Base-by-base conservation (phyloP, 768 basidiomycete species). In the Auricularia auricula-judae region DNA sequence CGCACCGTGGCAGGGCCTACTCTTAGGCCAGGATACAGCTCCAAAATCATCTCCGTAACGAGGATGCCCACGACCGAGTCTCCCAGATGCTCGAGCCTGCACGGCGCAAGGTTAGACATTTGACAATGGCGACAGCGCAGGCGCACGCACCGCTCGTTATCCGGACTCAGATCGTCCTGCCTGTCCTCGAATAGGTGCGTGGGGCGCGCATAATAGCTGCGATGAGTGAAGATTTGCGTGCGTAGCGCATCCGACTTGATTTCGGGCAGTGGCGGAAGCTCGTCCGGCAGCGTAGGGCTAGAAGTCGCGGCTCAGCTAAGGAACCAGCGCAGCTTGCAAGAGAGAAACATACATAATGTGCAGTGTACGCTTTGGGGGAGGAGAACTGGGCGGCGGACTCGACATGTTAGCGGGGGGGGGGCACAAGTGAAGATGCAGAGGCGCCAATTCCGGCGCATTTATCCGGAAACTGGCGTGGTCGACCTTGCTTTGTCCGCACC, bases 1-100 rank as follows among this genome's bases (percentile, higher is more conserved):
- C 82, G 71, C 72, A 88, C 90, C 64, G 90, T 89, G 3, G 86
- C 83, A 18, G 90, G 88, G 2, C 90, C 90, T 47, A 92, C 90
- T 21, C 83, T 85, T 21, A 92, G 74, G 62, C 82, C 79, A 0
- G 89, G 90, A 74, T 82, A 88, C 70, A 80, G 78, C 23, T 86
- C 80, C 58, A 81, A 73, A 71, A 92, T 76, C 42, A 91, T 78
- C 62, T 72, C 74, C 0, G 90, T 91, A 39, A 91, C 84, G 35
- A 84, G 75, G 23, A 91, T 73, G 29, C 83, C 82, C 1, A 92
- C 78, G 39, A 92, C 88, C 3, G 84, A 77, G 71, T 92, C 90
- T 0, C 90, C 90, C 2, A 91, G 74, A 73, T 90, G 87, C 71
- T 92, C 90, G 62, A 82, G 81, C 71, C 89, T 91, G 70, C 36